Base-by-base conservation (phyloP, 345 rosid genomes). In the Salix viminalis region DNA sequence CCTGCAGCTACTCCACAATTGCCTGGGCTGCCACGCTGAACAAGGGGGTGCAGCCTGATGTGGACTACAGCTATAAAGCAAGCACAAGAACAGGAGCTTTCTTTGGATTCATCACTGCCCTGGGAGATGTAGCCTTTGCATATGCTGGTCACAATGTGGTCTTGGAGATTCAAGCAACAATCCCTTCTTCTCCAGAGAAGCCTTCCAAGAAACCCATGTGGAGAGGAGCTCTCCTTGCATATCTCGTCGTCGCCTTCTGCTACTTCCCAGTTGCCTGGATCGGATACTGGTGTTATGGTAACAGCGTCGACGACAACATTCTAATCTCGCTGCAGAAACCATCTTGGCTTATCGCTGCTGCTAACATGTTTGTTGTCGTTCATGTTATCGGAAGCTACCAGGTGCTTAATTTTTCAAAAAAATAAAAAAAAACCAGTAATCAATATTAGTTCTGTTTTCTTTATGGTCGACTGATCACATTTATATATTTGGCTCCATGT, bases 351-450 rank as follows among this genome's bases (percentile, higher is more conserved):
- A 83, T 94, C 48, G 94, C 92, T 5, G 4, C 81, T 28, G 94
- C 97, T 71, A 94, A 94, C 77, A 52, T 88, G 69, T 92, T 94
- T 18, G 98, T 94, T 36, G 87, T 94, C 34, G 5, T 94, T 71
- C 97, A 94, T 79, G 97, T 94, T 60, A 82, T 94, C 15, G 97
- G 98, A 74, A 88, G 97, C 86, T 94, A 94, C 78, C 97, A 94
- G 93, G 94, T 86, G 24, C 3, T 32, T 34, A 34, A 34, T 34
- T 4, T 74, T 5, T 36, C 37, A 36, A 36, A 5, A 36, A 36
- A 36, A 36, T 0, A 36, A 36, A 36, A 34, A 34, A 36, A 36
- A 5, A 34, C 37, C 37, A 36, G 37, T 48, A 9, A 41, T 41
- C 13, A 41, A 0, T 41, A 16, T 18, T 50, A 42, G 46, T 7